These are phyloP conservation scores for Pholiota molesta DNA, from an alignment of 768 basidiomycete species.

Conservation along the genomic window DNA sequence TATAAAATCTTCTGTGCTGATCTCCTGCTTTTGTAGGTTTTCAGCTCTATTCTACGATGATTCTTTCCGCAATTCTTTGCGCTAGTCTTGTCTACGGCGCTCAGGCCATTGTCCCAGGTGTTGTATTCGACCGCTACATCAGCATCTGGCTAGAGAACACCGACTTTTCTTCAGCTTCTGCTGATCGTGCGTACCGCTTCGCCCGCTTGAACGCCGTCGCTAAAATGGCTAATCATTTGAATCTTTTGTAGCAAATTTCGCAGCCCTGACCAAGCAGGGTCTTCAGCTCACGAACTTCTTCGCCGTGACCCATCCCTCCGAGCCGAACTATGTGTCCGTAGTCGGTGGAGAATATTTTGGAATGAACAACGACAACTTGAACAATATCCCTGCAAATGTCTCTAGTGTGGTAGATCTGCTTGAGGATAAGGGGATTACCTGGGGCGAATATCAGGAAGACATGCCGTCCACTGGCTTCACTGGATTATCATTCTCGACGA, in stretches of 20 bases:
- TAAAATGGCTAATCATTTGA: not conserved
- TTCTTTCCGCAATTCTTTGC: not conserved
- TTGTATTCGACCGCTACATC: constrained; percentile 32
- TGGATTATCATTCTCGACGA: constrained; percentile 37
- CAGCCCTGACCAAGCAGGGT: constrained; percentile 49
- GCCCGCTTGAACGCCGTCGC: not conserved
- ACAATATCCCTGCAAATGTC: constrained; percentile 46
- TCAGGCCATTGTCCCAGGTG: constrained; percentile 22
- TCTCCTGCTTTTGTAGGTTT: not conserved
- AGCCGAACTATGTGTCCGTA: constrained; percentile 61
- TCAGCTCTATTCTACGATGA: not conserved
- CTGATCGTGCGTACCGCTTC: constrained; percentile 22
- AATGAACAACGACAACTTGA: constrained; percentile 43
- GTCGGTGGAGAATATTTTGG: constrained; percentile 59
- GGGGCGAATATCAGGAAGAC: constrained; percentile 67
- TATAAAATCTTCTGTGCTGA: not conserved
- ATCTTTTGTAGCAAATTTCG: constrained; percentile 27
- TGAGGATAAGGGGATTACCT: constrained; percentile 57
- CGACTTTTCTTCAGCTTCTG: constrained; percentile 40
- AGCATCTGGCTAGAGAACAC: constrained; percentile 68
- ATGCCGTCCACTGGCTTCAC: constrained; percentile 53
- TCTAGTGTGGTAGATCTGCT: constrained; percentile 64
- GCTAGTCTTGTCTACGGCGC: not conserved
- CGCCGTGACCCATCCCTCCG: constrained; percentile 57
- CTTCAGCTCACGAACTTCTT: constrained; percentile 49